phyloP scores from a whole-genome alignment of 768 basidiomycete species.

The Leccinum subgranulosum region DNA sequence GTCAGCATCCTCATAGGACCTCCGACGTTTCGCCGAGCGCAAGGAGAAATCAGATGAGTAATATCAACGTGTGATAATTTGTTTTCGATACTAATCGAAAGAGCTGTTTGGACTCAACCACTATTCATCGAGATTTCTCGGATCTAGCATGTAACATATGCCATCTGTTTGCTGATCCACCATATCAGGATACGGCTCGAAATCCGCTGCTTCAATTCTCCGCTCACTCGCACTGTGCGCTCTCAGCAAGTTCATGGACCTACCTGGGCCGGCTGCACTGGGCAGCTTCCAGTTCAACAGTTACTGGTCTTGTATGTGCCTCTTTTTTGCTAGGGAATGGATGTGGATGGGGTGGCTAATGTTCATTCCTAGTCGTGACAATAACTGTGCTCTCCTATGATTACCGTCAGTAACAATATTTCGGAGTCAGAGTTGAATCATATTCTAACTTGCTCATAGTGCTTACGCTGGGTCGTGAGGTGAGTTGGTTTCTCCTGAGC shows the following conservation, averaged over 20 bases:
- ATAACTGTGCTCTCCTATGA: slow-evolving; percentile 6
- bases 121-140: not conserved
- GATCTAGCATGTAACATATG: not conserved
- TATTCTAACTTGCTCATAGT: not conserved
- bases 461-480: slow-evolving; percentile 3
- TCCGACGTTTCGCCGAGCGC: not conserved
- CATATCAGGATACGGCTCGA: not conserved
- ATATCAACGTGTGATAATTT: not conserved
- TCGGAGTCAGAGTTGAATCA: not conserved
- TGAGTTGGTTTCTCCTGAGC: not conserved
- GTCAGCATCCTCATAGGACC: not conserved
- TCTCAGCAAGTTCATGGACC: not conserved
- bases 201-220: not conserved
- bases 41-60: not conserved
- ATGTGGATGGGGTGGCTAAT: not conserved
- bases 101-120: not conserved
- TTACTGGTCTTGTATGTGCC: not conserved
- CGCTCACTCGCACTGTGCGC: not conserved
- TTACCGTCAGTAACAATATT: slow-evolving; percentile 1
- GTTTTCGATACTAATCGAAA: not conserved
- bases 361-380: slow-evolving; percentile 1
- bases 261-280: not conserved
- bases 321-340: not conserved
- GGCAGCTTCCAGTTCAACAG: not conserved
- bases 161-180: not conserved